phyloP scores from a whole-genome alignment of 176 grass and related monocot genomes.

The Triticum monococcum region DNA sequence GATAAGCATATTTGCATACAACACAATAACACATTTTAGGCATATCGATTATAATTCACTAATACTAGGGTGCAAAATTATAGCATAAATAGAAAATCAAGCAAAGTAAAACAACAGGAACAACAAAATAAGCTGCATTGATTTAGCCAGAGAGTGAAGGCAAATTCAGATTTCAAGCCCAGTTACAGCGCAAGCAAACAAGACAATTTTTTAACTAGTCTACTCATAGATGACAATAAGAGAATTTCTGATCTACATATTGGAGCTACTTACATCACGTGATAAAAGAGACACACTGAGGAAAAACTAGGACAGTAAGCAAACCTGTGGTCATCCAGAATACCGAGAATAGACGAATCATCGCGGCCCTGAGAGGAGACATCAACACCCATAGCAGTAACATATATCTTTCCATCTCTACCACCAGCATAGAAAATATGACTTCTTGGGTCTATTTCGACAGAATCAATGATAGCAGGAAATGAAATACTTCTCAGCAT shows the following conservation, averaged over 20 bases:
- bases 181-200: neutral
- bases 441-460: conserved; percentile 66
- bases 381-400: conserved; percentile 74
- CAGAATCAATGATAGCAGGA: conserved; percentile 56
- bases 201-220: neutral
- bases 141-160: neutral
- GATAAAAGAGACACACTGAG: conserved; percentile 7
- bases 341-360: conserved; percentile 52
- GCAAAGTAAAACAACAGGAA: neutral
- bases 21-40: neutral
- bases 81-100: neutral
- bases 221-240: neutral
- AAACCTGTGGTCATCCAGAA: conserved; percentile 75
- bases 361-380: conserved; percentile 37
- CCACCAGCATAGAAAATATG: conserved; percentile 89
- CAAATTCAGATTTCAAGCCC: neutral
- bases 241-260: neutral
- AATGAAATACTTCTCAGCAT: conserved; percentile 70
- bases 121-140: neutral
- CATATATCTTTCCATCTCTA: conserved; percentile 93
- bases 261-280: conserved; percentile 4
- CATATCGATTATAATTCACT: neutral
- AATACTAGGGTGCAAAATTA: neutral
- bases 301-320: conserved; percentile 18
- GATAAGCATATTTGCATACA: conserved; percentile 6